Evolutionary conservation across 495 filamentous ascomycete species (phyloP).

Genomic region (Niebla homalea): DNA sequence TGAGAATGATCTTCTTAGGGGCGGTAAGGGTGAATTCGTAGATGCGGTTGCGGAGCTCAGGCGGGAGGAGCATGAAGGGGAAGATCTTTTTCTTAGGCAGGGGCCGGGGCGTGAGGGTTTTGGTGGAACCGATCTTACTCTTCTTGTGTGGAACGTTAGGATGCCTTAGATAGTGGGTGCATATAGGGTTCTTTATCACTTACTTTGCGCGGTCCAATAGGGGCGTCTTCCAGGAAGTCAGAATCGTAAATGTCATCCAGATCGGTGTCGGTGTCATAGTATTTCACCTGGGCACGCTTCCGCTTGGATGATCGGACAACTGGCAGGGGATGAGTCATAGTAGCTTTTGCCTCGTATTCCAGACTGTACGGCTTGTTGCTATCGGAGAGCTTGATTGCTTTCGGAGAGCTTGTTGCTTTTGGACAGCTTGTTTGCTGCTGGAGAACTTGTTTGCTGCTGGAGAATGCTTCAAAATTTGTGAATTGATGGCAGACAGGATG

Average conservation of each 20-base stretch:
- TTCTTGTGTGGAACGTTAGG: too few species aligned
- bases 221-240: too few species aligned
- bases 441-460: too few species aligned
- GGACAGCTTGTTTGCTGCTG: too few species aligned
- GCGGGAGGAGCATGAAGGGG: background rate
- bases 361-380: background rate
- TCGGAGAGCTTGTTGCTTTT: too few species aligned
- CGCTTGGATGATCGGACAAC: constrained; percentile 1
- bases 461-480: too few species aligned
- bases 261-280: background rate
- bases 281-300: constrained; percentile 1
- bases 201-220: background rate
- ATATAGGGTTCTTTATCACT: background rate
- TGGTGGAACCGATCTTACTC: too few species aligned
- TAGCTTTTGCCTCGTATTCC: background rate
- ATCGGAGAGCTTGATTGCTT: background rate
- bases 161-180: too few species aligned
- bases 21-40: background rate
- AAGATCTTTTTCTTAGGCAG: background rate
- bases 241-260: background rate
- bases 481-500: too few species aligned
- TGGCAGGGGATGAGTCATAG: background rate
- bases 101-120: background rate
- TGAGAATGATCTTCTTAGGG: background rate
- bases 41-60: background rate